Evolutionary conservation across 2,329 filamentous ascomycete species (phyloP).

Genomic region (Plenodomus tracheiphilus): DNA sequence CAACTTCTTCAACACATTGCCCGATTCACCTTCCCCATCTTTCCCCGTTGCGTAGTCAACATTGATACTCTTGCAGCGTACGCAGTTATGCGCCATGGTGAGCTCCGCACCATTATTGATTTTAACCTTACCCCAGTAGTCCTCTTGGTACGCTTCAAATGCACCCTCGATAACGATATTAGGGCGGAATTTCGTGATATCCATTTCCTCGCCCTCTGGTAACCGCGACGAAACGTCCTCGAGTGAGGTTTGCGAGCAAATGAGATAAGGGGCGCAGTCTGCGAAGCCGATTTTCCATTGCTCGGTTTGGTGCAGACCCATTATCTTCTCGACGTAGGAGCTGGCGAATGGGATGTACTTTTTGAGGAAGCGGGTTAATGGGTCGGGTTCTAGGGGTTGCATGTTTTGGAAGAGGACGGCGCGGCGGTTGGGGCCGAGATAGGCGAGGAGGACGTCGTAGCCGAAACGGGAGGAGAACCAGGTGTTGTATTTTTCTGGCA

Average conservation of each 20-base stretch:
- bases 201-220: constrained; percentile 42
- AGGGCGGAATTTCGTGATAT: constrained; percentile 53
- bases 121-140: constrained; percentile 49
- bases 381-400: constrained; percentile 18
- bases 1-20: constrained; percentile 50
- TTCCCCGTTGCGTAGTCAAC: constrained; percentile 53
- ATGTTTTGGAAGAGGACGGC: constrained; percentile 45
- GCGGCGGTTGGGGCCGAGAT: constrained; percentile 48
- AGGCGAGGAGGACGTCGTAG: constrained; percentile 48
- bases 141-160: constrained; percentile 49
- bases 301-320: constrained; percentile 39
- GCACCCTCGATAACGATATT: constrained; percentile 52
- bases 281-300: constrained; percentile 63
- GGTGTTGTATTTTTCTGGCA: constrained; percentile 46
- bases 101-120: constrained; percentile 40
- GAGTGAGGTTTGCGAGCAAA: constrained; percentile 73
- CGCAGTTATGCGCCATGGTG: constrained; percentile 51
- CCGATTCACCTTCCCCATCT: constrained; percentile 41
- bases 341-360: constrained; percentile 16
- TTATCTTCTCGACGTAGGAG: constrained; percentile 14
- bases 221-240: constrained; percentile 60
- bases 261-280: constrained; percentile 74
- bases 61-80: constrained; percentile 52
- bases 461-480: constrained; percentile 53
- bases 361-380: constrained; percentile 18